Conservation (phyloP, 495 filamentous ascomycete species). For the Pseudoneurospora amorphoporcata region DNA sequence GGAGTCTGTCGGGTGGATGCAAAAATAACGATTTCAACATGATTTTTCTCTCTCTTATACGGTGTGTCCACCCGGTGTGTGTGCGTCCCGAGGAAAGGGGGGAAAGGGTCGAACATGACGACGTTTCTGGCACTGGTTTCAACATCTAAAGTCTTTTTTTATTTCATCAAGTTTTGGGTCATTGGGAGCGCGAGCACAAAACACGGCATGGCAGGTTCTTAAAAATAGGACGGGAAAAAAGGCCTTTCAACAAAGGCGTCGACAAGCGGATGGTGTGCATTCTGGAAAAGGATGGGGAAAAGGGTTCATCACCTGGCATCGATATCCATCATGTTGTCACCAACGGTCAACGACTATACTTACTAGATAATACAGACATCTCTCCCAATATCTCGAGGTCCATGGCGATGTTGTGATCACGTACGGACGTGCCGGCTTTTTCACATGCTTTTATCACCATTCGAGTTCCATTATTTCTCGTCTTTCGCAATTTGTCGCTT, state of each 20-base stretch:
- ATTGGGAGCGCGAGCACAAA: not conserved
- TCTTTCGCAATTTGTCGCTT: not conserved
- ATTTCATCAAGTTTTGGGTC: not conserved
- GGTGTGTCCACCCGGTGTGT: not conserved
- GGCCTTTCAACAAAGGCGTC: not conserved
- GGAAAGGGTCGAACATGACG: not conserved
- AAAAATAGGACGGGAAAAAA: not conserved
- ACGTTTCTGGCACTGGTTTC: not conserved
- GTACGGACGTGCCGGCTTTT: not conserved
- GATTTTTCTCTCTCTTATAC: not conserved
- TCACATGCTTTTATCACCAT: not conserved
- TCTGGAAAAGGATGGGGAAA: not conserved
- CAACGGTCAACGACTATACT: not conserved
- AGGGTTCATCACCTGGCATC: not conserved
- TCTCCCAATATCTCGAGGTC: not conserved
- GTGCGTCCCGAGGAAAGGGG: not conserved
- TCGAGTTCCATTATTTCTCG: not conserved
- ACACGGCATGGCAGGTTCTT: not conserved
- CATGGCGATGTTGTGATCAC: not conserved
- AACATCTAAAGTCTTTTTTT: not conserved
- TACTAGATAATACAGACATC: not conserved
- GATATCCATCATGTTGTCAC: not conserved
- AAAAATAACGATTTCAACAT: conserved; percentile 14
- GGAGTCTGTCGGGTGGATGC: conserved; percentile 10
- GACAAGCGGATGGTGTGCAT: not conserved